Evolutionary conservation across 208 protist genomes (phyloP).

Genomic region (Wallacemonas sp.): DNA sequence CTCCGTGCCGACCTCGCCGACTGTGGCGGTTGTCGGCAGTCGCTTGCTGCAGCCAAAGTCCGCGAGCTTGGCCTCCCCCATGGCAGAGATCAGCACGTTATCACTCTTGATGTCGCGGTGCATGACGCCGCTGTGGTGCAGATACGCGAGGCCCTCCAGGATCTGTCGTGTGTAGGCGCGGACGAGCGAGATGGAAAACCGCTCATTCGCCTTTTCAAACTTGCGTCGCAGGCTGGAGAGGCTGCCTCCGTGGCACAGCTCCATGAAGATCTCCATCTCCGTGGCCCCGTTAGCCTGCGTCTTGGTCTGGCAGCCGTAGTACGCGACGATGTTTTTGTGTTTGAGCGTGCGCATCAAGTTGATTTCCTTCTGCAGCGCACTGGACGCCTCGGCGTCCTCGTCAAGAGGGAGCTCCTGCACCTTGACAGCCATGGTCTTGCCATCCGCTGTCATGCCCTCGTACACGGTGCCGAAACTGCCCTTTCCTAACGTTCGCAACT

Average conservation of each 20-base stretch:
- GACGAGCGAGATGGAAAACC: constrained; percentile 70
- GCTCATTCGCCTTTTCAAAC: constrained; percentile 69
- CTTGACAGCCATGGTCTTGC: constrained; percentile 88
- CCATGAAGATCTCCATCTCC: constrained; percentile 90
- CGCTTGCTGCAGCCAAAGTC: constrained; percentile 95
- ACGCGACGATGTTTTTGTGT: constrained; percentile 88
- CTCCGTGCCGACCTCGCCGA: constrained; percentile 2
- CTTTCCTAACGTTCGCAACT: constrained; percentile 79
- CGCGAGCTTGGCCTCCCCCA: constrained; percentile 91
- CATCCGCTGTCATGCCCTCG: constrained; percentile 85
- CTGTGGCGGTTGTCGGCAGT: constrained; percentile 20
- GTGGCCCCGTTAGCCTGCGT: constrained; percentile 30
- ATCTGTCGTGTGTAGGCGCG: constrained; percentile 90
- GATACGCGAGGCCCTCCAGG: constrained; percentile 82
- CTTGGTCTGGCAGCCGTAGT: constrained; percentile 88
- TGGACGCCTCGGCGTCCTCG: constrained; percentile 59
- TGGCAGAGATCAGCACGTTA: constrained; percentile 88
- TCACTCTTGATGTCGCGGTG: constrained; percentile 92
- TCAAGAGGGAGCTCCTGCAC: constrained; percentile 76
- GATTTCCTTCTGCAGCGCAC: constrained; percentile 71
- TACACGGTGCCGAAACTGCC: constrained; percentile 89
- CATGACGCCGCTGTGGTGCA: constrained; percentile 78
- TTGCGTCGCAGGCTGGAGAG: constrained; percentile 58
- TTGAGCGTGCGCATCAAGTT: constrained; percentile 84
- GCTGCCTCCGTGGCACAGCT: constrained; percentile 86